Conservation (phyloP, 1,284 basidiomycete species). For the Cryptococcus hybrid region DNA sequence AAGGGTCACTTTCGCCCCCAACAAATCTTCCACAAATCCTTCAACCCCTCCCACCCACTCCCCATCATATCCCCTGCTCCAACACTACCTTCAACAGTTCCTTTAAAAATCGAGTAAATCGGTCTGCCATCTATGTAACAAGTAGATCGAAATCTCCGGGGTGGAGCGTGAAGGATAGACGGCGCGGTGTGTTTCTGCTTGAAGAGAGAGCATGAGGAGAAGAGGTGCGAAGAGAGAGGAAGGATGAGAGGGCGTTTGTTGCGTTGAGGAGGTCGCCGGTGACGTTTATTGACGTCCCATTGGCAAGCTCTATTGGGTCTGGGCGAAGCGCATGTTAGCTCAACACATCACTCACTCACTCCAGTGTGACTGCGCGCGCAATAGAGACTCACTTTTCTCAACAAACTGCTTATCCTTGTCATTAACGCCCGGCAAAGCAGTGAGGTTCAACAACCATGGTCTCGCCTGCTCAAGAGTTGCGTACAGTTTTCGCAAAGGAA, state of each 20-base stretch:
- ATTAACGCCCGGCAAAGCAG: slow-evolving; percentile 29
- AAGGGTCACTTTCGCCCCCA: slow-evolving; percentile 18
- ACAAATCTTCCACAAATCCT: slow-evolving; percentile 32
- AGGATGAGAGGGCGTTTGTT: slow-evolving; percentile 28
- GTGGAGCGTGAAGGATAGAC: slow-evolving; percentile 34
- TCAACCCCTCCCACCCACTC: slow-evolving; percentile 28
- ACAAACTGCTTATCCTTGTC: slow-evolving; percentile 37
- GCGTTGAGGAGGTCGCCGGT: slow-evolving; percentile 34
- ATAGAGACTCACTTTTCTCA: slow-evolving; percentile 24
- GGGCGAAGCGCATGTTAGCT: not conserved
- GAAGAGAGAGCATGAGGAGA: slow-evolving; percentile 38
- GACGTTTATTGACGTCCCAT: slow-evolving; percentile 31
- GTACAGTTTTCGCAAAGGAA: slow-evolving; percentile 30
- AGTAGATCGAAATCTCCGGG: slow-evolving; percentile 38
- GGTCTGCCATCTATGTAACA: slow-evolving; percentile 31
- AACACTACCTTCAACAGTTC: slow-evolving; percentile 33
- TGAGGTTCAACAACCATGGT: slow-evolving; percentile 42
- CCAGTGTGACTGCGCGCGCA: too few relatives aligned
- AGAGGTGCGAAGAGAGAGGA: slow-evolving; percentile 36
- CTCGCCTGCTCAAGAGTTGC: slow-evolving; percentile 33
- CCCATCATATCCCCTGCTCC: slow-evolving; percentile 19
- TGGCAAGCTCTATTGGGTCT: slow-evolving; percentile 27
- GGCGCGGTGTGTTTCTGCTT: slow-evolving; percentile 31
- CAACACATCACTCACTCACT: not conserved
- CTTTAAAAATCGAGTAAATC: slow-evolving; percentile 33